Base-by-base conservation (phyloP, 1,284 basidiomycete genomes). In the Cutaneotrichosporon cavernicola region DNA sequence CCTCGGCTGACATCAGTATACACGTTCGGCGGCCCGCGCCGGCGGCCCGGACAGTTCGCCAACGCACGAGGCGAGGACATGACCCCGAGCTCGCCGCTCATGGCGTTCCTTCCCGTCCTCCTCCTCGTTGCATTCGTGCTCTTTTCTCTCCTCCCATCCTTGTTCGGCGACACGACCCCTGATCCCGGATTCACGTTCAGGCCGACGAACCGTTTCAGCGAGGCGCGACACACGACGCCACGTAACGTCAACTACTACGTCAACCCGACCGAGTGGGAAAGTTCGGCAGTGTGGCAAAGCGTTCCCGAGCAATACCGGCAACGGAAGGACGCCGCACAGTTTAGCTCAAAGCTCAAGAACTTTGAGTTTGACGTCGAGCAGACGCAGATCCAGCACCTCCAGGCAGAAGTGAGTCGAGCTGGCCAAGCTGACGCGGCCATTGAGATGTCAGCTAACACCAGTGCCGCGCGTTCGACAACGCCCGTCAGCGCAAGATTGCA, bases 61-160 rank as follows among this genome's bases (percentile, higher is more conserved):
- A 43, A 49, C 56, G 63, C 46, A 4, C 61, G 61, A 59, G 78
- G 76, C 73, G 80, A 74, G 4, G 56, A 64, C 50, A 78, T 81
- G 22, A 80, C 82, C 43, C 82, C 86, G 63, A 83, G 88, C 61
- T 87, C 90, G 26, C 89, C 90, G 11, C 78, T 90, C 46, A 80
- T 91, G 31, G 93, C 97, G 75, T 84, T 98, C 21, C 84, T 97
- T 16, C 96, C 97, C 9, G 83, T 99, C 34, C 79, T 96, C 68
- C 77, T 97, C 57, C 83, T 97, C 38, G 88, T 95, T 73, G 84
- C 84, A 1, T 90, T 97, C 80, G 94, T 93, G 7, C 79, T 98
- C 67, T 80, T 97, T 62, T 90, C 91, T 31, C 88, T 92, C 59
- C 80, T 98, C 7, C 93, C 95, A 1, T 87, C 84, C 5, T 64